Percentiles rank a stretch among this genome's conserved stretches.
Evolutionary conservation across 2,329 filamentous ascomycete species (phyloP).

Genomic region (Exophiala aquamarina): DNA sequence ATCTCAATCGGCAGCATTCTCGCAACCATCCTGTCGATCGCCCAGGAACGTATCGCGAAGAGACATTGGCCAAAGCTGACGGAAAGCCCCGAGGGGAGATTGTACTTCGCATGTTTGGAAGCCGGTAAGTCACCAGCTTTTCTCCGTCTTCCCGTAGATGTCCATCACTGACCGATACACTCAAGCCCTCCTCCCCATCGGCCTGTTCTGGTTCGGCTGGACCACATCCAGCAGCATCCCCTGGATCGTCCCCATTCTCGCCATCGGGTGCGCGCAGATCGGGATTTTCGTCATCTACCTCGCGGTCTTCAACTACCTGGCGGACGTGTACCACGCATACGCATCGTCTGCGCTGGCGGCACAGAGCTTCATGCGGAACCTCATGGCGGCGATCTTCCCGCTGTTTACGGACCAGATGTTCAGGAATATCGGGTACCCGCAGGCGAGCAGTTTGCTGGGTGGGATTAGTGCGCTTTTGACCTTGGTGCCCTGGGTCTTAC

Average conservation of each 20-base stretch:
- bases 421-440: constrained; percentile 65
- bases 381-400: constrained; percentile 78
- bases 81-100: constrained; percentile 67
- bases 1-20: constrained; percentile 68
- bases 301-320: constrained; percentile 88
- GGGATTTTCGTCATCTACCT: constrained; percentile 86
- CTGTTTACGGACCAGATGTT: constrained; percentile 75
- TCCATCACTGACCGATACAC: too few relatives aligned
- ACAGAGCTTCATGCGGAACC: constrained; percentile 82
- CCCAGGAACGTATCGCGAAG: constrained; percentile 57
- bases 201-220: constrained; percentile 80
- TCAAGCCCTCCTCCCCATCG: constrained; percentile 72
- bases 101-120: constrained; percentile 82
- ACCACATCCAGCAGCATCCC: constrained; percentile 55
- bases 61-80: constrained; percentile 34
- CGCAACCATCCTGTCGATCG: constrained; percentile 68
- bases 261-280: constrained; percentile 73
- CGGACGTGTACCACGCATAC: constrained; percentile 82
- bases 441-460: constrained; percentile 73
- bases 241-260: constrained; percentile 72
- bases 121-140: constrained; percentile 36
- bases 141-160: too few relatives aligned
- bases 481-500: constrained; percentile 81
- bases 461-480: constrained; percentile 68
- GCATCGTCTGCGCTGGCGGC: constrained; percentile 83